These are phyloP conservation scores for Pichia sp. DNA, from an alignment of 1,139 yeast genomes.

Conservation along the genomic window DNA sequence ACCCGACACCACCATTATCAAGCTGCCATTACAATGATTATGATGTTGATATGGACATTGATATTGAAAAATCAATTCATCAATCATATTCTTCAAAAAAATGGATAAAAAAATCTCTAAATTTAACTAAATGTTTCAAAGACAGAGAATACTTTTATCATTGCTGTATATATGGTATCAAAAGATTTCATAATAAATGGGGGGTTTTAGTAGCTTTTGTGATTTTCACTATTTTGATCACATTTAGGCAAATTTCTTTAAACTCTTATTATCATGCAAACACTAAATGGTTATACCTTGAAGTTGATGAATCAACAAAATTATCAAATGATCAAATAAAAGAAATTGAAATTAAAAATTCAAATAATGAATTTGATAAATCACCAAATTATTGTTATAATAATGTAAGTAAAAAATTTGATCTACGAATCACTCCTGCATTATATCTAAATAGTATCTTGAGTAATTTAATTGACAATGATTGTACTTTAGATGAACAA, in stretches of 20 bases:
- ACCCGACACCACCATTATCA: background rate
- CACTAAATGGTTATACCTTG: background rate
- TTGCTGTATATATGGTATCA: background rate
- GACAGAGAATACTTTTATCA: background rate
- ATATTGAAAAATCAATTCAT: background rate
- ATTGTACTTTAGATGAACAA: background rate
- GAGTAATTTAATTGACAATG: background rate
- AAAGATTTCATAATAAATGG: background rate
- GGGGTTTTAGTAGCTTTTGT: background rate
- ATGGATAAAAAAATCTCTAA: background rate
- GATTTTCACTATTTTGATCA: background rate
- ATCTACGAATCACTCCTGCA: conserved; percentile 5
- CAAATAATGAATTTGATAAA: background rate
- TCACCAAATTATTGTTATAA: background rate
- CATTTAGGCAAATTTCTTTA: background rate
- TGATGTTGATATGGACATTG: background rate
- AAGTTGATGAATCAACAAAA: background rate
- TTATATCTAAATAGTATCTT: conserved; percentile 2
- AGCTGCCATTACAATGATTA: too few species aligned
- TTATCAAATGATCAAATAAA: background rate
- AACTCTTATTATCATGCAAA: background rate
- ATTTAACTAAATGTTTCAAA: background rate
- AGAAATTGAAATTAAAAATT: background rate
- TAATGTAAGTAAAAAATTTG: background rate
- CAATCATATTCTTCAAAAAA: background rate